These are phyloP conservation scores for Lentinula lateritia DNA, from an alignment of 768 basidiomycete genomes.

Conservation along the genomic window DNA sequence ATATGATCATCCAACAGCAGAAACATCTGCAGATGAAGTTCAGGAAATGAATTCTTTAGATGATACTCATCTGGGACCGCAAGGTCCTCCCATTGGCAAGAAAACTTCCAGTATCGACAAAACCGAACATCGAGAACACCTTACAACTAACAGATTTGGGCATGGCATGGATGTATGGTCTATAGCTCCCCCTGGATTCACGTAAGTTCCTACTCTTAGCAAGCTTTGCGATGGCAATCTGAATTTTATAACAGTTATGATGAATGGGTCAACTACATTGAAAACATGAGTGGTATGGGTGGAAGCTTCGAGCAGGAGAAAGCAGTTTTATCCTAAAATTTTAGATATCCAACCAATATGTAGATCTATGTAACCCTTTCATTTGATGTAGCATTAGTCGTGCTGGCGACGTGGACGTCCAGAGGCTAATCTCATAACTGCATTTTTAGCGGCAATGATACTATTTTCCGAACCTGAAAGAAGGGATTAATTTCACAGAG, in stretches of 20 bases:
- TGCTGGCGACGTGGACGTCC: conserved; percentile 35
- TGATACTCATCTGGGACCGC: background rate
- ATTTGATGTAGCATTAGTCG: conserved; percentile 7
- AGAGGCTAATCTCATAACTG: conserved; percentile 58
- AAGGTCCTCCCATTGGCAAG: background rate
- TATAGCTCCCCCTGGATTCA: background rate
- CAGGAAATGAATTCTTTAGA: no score
- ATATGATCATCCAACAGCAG: background rate
- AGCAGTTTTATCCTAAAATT: background rate
- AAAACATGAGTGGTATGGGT: background rate
- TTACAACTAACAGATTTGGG: background rate
- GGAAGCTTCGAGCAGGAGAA: background rate
- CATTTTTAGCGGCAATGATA: conserved; percentile 69
- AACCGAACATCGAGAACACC: background rate
- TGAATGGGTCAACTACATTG: background rate
- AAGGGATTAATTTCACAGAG: conserved; percentile 5
- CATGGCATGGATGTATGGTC: background rate
- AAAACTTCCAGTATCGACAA: background rate
- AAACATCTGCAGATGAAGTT: no score
- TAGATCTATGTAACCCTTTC: background rate
- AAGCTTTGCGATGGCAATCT: background rate
- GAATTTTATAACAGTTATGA: background rate
- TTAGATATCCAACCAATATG: background rate
- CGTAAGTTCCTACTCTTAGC: background rate
- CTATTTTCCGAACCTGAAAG: conserved; percentile 59